Percentiles rank a stretch among this genome's conserved stretches.
Evolutionary conservation across 2,329 filamentous ascomycete genomes (phyloP).

Genomic region (Diaporthe capsici): DNA sequence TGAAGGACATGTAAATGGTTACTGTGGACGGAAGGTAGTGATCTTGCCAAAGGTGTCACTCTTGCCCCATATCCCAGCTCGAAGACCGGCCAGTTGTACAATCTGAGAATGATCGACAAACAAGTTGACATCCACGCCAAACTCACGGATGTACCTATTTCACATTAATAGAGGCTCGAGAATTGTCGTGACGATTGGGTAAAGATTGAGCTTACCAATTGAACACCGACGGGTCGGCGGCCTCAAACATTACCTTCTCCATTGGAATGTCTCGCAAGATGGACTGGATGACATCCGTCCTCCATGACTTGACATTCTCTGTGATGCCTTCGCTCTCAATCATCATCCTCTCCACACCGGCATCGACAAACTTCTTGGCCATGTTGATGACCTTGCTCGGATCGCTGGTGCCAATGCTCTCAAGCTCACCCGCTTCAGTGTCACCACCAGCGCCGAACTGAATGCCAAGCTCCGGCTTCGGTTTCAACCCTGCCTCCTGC

Average conservation of each 20-base stretch:
- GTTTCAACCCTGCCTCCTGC: constrained; percentile 62
- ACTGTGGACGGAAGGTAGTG: constrained; percentile 50
- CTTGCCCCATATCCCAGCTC: constrained; percentile 68
- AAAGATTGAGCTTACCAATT: too few species aligned
- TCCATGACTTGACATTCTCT: background rate
- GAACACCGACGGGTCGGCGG: background rate
- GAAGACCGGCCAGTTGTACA: constrained; percentile 66
- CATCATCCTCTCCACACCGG: background rate
- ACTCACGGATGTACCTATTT: background rate
- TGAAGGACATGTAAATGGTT: background rate
- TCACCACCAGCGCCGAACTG: constrained; percentile 71
- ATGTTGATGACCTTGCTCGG: constrained; percentile 46
- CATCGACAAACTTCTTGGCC: background rate
- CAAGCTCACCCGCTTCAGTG: constrained; percentile 60
- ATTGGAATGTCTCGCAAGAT: background rate
- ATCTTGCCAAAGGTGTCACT: constrained; percentile 70
- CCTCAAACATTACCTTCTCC: constrained; percentile 5
- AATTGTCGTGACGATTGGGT: too few species aligned
- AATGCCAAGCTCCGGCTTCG: constrained; percentile 69
- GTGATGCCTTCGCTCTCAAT: background rate
- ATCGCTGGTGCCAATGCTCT: constrained; percentile 63
- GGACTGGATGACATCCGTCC: background rate
- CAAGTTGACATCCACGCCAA: constrained; percentile 50
- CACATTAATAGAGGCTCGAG: background rate
- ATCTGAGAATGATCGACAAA: constrained; percentile 72